Evolutionary conservation across 345 rosid species (phyloP).

Genomic region (Hibiscus mutabilis): DNA sequence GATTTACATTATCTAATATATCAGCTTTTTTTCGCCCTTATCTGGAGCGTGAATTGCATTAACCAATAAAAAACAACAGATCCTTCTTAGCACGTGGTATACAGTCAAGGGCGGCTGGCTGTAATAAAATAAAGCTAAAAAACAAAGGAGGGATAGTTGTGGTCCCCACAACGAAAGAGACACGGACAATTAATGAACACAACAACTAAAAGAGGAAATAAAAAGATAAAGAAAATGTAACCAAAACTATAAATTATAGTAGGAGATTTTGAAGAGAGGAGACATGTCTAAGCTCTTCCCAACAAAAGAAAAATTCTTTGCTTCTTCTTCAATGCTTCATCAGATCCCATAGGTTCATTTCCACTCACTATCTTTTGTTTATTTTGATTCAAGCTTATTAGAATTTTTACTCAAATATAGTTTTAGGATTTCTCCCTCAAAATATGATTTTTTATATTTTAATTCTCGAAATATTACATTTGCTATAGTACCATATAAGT

Average conservation of each 20-base stretch:
- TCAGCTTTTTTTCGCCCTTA: background rate
- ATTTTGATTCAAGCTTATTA: background rate
- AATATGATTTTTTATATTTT: no score
- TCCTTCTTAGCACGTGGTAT: slow-evolving; percentile 10
- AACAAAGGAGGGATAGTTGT: no score
- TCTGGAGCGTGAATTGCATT: background rate
- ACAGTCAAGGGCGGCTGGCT: slow-evolving; percentile 34
- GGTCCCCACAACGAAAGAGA: no score
- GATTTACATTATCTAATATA: no score
- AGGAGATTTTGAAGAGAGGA: slow-evolving; percentile 33
- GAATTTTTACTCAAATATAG: no score
- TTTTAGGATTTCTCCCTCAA: no score
- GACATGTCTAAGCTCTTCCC: slow-evolving; percentile 44
- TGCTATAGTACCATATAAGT: no score
- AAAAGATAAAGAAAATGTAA: no score
- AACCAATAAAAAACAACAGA: background rate
- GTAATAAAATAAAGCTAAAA: background rate
- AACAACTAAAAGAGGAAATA: no score
- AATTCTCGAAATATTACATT: no score
- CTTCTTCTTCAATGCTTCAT: slow-evolving; percentile 21
- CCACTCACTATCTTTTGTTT: background rate
- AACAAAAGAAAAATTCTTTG: slow-evolving; percentile 32
- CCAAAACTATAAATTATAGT: no score
- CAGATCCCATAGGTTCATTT: slow-evolving; percentile 26
- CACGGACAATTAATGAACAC: no score